Evolutionary conservation across 805 yeast genomes (phyloP).

Genomic region (Spathaspora girioi): DNA sequence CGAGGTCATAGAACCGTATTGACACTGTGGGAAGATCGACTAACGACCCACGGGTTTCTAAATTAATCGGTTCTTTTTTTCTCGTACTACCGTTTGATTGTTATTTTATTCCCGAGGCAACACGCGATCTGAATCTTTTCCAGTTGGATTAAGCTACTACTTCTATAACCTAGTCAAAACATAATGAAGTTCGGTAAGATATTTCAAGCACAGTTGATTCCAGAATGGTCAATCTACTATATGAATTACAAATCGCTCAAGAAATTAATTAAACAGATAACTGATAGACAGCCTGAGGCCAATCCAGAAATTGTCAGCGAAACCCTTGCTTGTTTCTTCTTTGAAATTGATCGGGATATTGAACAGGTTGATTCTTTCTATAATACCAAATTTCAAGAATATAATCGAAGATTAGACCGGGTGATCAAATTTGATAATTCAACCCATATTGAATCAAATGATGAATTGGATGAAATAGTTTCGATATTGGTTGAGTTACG

Average conservation of each 20-base stretch:
- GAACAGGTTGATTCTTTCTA: constrained; percentile 80
- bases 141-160: background rate
- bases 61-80: background rate
- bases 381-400: constrained; percentile 69
- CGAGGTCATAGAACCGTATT: too few relatives aligned
- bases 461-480: constrained; percentile 40
- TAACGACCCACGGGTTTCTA: background rate
- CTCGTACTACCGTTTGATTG: background rate
- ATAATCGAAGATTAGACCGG: constrained; percentile 54
- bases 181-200: constrained; percentile 86
- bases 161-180: background rate
- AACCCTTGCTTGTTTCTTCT: constrained; percentile 65
- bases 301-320: constrained; percentile 33
- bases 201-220: constrained; percentile 78
- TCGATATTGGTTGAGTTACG: constrained; percentile 70
- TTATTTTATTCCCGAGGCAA: background rate
- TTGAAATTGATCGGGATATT: constrained; percentile 72
- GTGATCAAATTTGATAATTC: background rate
- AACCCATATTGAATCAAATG: constrained; percentile 27
- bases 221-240: constrained; percentile 85
- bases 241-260: constrained; percentile 84
- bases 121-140: background rate
- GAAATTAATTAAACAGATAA: constrained; percentile 68
- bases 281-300: constrained; percentile 17
- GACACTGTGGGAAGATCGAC: too few relatives aligned